Base-by-base conservation (phyloP, 306 rosid genomes). In the Arachis stenosperma region DNA sequence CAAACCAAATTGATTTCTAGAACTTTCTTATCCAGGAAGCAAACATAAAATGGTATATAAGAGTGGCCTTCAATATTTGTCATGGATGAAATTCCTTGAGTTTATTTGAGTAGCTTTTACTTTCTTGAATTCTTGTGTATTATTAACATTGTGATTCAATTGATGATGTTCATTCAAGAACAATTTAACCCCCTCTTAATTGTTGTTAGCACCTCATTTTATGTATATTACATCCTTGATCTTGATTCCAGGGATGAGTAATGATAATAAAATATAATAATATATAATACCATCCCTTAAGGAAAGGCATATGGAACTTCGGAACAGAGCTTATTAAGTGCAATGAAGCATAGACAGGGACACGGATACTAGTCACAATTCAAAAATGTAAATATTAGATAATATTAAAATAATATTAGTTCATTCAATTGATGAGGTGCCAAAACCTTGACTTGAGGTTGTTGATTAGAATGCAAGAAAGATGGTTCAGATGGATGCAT, bases 121-220 rank as follows among this genome's bases (percentile, higher is more conserved):
- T 70, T 78, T 75, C 42, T 58, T 75, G 81, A 79, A 82, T 88
- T 88, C 74, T 75, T 83, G 5, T 89, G 84, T 69, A 76, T 83
- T 69, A 76, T 83, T 81, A 65, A 57, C 81, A 40, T 69, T 50
- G 76, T 83, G 86, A 84, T 82, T 84, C 77, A 84, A 86, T 83
- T 81, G 75, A 81, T 70, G 69, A 84, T 80, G 73, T 73, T 82
- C 74, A 57, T 67, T 89, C 82, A 47, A 64, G 56, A 67, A 74
- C 76, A 48, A 39, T 59, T 44, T 36, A 65, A 61, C 66, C 66
- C 55, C 51, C n/a, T 71, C 53, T 40, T 40, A 30, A 41, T 71
- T 51, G 65, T 69, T 63, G 13, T 54, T 30, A 39, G 29, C 54
- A 29, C 66, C 43, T 59, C 53, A 55, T 9, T 8, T 27, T 29